Base-by-base conservation (phyloP, 1,139 yeast species). In the Nadsonia starkeyi-henricii region DNA sequence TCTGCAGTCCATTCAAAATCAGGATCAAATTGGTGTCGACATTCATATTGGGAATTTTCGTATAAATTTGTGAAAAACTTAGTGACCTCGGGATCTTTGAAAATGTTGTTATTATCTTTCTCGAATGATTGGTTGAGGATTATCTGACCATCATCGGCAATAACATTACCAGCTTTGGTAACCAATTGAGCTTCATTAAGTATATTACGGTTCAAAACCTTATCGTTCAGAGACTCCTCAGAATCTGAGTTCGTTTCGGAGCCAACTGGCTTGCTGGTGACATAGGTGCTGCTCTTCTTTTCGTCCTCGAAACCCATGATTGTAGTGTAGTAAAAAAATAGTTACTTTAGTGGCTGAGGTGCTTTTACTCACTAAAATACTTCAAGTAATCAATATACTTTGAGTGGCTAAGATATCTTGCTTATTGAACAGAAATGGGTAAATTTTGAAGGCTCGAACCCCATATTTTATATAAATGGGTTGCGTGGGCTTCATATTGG, bases 1-100 rank as follows among this genome's bases (percentile, higher is more conserved):
- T 66, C 62, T 45, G 57, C 51, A 0, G 69, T 62, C 79, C 79
- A 76, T n/a, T 65, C 59, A 36, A 73, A 64, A 1, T 60, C 62
- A 0, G 79, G 76, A 54, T 75, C 78, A 52, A 73, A 72, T 2
- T 66, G 65, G 37, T 62, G 59, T 13, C 70, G 61, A 48, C 74
- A 70, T 53, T 75, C 80, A 52, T 75, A 75, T 19, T 62, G 49
- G 9, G 70, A 60, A 1, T 60, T 56, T 39, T 73, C 74, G 55
- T 75, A 74, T 2, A 73, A 46, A 0, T 63, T 53, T 2, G 64
- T 52, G 54, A 70, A 75, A 54, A 67, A 63, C 37, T 66, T 65
- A 1, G 72, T 75, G 7, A 71, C 65, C 9, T 57, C 56, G 0
- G 75, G 73, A 52, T 76, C 75, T 30, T 53, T 53, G 47, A 60